A percentile compares a stretch with the other conserved stretches of the same genome.
phyloP scores from a whole-genome alignment of 352 stramenopile species.

The Globisporangium spinosum region DNA sequence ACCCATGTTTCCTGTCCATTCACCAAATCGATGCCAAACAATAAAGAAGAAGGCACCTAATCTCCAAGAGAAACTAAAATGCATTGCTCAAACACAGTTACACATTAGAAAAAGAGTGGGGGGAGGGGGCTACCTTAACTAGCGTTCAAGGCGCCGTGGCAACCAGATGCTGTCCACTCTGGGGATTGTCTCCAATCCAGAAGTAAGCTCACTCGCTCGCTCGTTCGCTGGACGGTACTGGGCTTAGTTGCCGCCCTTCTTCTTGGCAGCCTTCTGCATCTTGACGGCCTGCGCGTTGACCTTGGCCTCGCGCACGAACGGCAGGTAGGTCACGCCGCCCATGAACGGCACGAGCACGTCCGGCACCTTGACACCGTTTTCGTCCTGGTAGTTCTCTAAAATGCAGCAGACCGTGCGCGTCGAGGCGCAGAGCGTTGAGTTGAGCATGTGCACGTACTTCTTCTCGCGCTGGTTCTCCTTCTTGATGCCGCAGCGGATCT shows the following conservation, averaged over 20 bases:
- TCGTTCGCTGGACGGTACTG: background rate
- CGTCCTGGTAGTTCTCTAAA: conserved; percentile 98
- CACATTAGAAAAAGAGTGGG: background rate
- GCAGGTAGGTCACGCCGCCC: conserved; percentile 97
- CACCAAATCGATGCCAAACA: background rate
- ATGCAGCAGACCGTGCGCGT: conserved; percentile 99
- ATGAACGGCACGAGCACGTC: conserved; percentile 98
- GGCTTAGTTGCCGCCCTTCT: conserved; percentile 81
- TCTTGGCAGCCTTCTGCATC: conserved; percentile 94
- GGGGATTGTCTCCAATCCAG: background rate
- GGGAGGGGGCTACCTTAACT: background rate
- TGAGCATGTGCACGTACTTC: conserved; percentile 99
- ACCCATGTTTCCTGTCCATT: background rate
- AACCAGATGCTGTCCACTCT: background rate
- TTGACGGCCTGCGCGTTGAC: conserved; percentile 90
- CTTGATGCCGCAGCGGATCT: conserved; percentile 95
- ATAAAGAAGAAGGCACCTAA: conserved; percentile 1
- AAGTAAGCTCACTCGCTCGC: background rate
- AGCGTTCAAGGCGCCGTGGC: background rate
- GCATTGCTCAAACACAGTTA: background rate
- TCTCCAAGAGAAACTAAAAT: conserved; percentile 14
- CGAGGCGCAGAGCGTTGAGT: conserved; percentile 97
- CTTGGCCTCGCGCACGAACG: conserved; percentile 95
- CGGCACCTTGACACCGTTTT: conserved; percentile 95
- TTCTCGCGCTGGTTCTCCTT: conserved; percentile 94